Base-by-base conservation (phyloP, 202 grass and related monocot genomes). In the Brachypodium distachyon region DNA sequence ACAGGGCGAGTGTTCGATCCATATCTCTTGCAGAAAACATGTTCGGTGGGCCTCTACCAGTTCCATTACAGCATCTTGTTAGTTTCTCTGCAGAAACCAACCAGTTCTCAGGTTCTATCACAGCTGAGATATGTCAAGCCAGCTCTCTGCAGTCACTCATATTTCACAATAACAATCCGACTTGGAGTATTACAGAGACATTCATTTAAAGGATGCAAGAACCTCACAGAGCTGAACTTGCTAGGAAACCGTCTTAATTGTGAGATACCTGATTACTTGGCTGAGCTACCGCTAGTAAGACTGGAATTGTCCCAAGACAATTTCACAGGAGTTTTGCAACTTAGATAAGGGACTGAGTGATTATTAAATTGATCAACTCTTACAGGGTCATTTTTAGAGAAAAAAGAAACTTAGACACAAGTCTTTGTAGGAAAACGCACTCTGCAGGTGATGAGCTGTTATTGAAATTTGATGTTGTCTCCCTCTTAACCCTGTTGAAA, bases 231-330 rank as follows among this genome's bases (percentile, higher is more conserved):
- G 56, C 72, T 97, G 60, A 83, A 88, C 61, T 77, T 97, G 68
- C 34, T 83, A 58, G 87, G 85, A n/a, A 97, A 97, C 77, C 85
- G 82, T 63, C 72, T 97, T 87, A 68, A 85, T 80, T 90, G 93
- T 18, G 76, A 84, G 81, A 73, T 97, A 77, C 93, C 87, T 6
- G 57, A 63, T 38, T 91, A 97, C 79, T 71, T 97, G 67, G 82
- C 80, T 47, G 83, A 91, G 47, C 79, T 97, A 40, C 93, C 90
- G 9, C 82, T 97, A 4, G 64, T 93, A 65, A 90, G 48, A 23
- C 68, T 97, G 17, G 87, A 93, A 54, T 66, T 97, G 70, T 84
- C 85, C 18, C 87, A 87, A 52, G 91, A 97, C 73, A 97, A 97
- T 29, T 87, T 97, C 47, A 81, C 54, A 3, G 93, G 90, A 72